Evolutionary conservation across 805 yeast species (phyloP).

Genomic region (Yarrowia sp.): DNA sequence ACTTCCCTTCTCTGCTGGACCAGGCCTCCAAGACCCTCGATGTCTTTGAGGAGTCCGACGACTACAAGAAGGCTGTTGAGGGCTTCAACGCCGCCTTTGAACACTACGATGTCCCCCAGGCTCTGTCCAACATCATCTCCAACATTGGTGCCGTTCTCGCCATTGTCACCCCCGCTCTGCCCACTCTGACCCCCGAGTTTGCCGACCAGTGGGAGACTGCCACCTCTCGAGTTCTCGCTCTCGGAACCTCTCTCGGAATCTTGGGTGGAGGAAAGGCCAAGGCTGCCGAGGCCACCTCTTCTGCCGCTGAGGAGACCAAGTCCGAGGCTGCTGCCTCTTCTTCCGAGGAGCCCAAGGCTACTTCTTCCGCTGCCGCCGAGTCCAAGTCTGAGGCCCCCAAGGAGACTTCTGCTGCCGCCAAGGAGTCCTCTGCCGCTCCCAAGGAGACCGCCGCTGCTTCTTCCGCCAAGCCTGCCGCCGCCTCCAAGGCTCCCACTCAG

Average conservation of each 20-base stretch:
- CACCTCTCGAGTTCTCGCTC: conserved; percentile 1
- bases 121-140: conserved; percentile 11
- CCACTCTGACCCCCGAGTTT: conserved; percentile 16
- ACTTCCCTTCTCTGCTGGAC: conserved; percentile 16
- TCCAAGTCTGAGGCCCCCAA: neutral
- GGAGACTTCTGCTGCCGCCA: neutral
- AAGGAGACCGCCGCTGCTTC: neutral
- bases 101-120: conserved; percentile 16
- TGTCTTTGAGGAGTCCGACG: neutral
- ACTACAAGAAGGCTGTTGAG: neutral
- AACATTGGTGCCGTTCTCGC: conserved; percentile 7
- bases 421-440: neutral
- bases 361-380: too few species aligned
- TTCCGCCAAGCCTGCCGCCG: neutral
- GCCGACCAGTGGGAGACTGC: conserved; percentile 12
- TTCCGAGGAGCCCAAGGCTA: neutral
- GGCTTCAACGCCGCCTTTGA: conserved; percentile 5
- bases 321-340: neutral
- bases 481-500: conserved; percentile 19
- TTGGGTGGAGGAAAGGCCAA: neutral
- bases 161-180: conserved; percentile 15
- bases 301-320: neutral
- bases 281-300: conserved; percentile 2
- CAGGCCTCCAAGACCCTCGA: conserved; percentile 18
- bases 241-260: conserved; percentile 2